A percentile compares a stretch with the other conserved stretches of the same genome.
Conservation (phyloP, 129 eudicot genomes). For the Kitagawia praeruptora region DNA sequence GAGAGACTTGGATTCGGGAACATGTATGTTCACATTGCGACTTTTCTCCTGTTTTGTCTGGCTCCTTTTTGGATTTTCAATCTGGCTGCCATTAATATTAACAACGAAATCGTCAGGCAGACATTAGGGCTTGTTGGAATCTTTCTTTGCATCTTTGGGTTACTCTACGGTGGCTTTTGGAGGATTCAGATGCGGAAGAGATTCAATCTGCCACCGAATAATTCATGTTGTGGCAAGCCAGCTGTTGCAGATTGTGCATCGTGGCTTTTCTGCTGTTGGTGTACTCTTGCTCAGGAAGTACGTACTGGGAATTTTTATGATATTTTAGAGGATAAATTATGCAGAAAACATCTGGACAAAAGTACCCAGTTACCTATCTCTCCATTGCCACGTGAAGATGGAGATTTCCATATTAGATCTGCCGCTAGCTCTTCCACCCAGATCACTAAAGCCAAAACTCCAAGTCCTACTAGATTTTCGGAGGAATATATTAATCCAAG, state of each 20-base stretch:
- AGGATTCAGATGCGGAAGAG: slow-evolving; percentile 97
- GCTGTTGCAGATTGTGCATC: slow-evolving; percentile 68
- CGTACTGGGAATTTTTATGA: slow-evolving; percentile 85
- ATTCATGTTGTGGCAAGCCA: slow-evolving; percentile 59
- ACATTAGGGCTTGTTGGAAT: slow-evolving; percentile 66
- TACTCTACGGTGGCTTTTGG: slow-evolving; percentile 97
- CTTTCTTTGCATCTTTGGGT: slow-evolving; percentile 74
- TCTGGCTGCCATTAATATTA: slow-evolving; percentile 81
- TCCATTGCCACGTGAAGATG: slow-evolving; percentile 49
- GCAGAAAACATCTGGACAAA: slow-evolving; percentile 27
- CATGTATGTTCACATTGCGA: slow-evolving; percentile 91
- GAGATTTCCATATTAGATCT: slow-evolving; percentile 30
- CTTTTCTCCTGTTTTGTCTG: slow-evolving; percentile 75
- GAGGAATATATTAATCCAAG: slow-evolving; percentile 28
- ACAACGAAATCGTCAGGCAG: slow-evolving; percentile 61
- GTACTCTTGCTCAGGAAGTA: slow-evolving; percentile 94
- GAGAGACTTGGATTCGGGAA: slow-evolving; percentile 95
- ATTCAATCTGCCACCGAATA: slow-evolving; percentile 63
- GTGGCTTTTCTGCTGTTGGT: slow-evolving; percentile 98
- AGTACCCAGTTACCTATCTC: slow-evolving; percentile 25
- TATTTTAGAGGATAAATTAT: slow-evolving; percentile 61
- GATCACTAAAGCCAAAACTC: slow-evolving; percentile 21
- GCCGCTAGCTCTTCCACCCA: slow-evolving; percentile 34
- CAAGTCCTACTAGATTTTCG: slow-evolving; percentile 45
- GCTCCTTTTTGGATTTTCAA: slow-evolving; percentile 92